Evolutionary conservation across 2,329 filamentous ascomycete species (phyloP), one percentile per base, ranked within the genome.

Genomic region (Fusarium sp.): DNA sequence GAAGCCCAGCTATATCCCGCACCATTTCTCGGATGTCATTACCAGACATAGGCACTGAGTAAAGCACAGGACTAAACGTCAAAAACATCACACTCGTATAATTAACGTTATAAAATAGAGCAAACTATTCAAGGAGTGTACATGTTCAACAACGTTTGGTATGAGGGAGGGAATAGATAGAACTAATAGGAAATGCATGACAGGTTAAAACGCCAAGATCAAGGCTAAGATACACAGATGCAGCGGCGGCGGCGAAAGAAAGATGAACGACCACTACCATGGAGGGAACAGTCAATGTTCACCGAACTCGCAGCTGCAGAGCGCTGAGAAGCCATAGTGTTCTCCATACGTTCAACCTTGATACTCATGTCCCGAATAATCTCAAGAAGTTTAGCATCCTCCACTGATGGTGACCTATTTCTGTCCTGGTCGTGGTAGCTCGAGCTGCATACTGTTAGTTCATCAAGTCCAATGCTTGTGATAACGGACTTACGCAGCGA

Each of bases 141-240:
- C 5, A 18, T 1, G 3, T 38, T 11, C 1, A 38, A 38, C 32
- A 38, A 11, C 8, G 16, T 1, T 18, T 3, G 32, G 9, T 38
- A 34, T 18, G 3, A 18, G 5, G 16, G 32, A 34, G 15, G 16
- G 16, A 4, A 34, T 7, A 10, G 5, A 2, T 4, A 15, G 5
- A 34, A 34, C 32, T 3, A 8, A 8, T 10, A 18, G 8, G 9
- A 34, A 34, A 34, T 34, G 32, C 10, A 8, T 9, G 32, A 32
- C 30, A 16, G 3, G 15, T 2, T 6, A 15, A 7, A 15, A 4
- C 2, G 3, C 14, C 12, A 4, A 30, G 3, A 2, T 12, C 29
- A 15, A 14, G 15, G 2, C 16, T 34, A n/a, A 38, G 4, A 38
- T 38, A 10, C 18, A n/a, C 34, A 38, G 10, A 38, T 38, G 3